Conservation (phyloP, 441 rosid species). For the Syzygium malaccense region DNA sequence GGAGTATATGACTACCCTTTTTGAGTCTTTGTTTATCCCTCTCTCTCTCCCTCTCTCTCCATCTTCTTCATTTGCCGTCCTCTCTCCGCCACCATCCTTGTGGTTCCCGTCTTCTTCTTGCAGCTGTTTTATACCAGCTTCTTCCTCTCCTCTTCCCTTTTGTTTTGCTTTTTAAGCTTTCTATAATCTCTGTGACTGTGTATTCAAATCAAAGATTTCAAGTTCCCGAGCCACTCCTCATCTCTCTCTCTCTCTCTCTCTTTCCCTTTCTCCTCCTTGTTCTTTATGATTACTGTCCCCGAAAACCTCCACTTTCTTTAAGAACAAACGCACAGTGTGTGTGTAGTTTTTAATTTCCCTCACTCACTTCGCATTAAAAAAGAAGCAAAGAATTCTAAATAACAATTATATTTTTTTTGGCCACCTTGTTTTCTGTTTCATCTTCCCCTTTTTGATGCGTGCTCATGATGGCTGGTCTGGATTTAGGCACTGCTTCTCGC, state of each 20-base stretch:
- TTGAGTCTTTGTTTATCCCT: constrained; percentile 9
- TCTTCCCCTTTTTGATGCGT: constrained; percentile 31
- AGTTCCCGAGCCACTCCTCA: constrained; percentile 3
- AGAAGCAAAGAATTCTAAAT: not conserved
- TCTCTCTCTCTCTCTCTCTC: not conserved
- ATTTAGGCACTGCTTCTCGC: constrained; percentile 74
- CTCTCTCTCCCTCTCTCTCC: not conserved
- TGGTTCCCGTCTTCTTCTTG: not conserved
- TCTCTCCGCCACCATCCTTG: not conserved
- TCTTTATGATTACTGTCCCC: constrained; percentile 15
- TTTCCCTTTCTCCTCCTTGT: constrained; percentile 7
- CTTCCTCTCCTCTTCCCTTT: not conserved
- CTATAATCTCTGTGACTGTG: constrained; percentile 16
- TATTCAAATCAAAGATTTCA: constrained; percentile 8
- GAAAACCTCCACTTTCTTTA: constrained; percentile 10
- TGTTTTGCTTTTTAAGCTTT: constrained; percentile 2
- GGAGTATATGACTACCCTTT: constrained; percentile 29
- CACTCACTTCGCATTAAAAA: not conserved
- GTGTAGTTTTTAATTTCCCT: constrained; percentile 14
- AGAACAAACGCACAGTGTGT: not conserved
- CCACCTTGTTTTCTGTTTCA: constrained; percentile 22
- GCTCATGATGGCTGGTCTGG: constrained; percentile 69
- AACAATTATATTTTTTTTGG: not conserved
- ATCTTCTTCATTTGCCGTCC: not conserved
- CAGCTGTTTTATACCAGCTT: not conserved